These are phyloP conservation scores for Rosa hybrid DNA, from an alignment of 331 rosid genomes.

Conservation along the genomic window DNA sequence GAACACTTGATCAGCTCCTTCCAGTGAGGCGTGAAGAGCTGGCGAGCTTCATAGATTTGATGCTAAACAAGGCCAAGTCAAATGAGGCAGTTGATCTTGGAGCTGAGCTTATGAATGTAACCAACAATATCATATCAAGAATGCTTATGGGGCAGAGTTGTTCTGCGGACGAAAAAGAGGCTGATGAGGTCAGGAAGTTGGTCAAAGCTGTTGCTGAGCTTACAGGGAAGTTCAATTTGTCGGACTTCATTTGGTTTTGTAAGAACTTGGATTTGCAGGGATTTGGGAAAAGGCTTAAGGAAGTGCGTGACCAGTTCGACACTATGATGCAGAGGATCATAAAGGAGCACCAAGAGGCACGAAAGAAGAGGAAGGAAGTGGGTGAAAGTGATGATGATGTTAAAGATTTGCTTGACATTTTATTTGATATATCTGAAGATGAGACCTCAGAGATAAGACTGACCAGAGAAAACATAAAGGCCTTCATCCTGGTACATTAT, in stretches of 20 bases:
- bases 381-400: slow-evolving; percentile 20
- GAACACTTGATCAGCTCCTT: slow-evolving; percentile 36
- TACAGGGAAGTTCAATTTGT: slow-evolving; percentile 40
- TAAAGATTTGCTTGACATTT: slow-evolving; percentile 44
- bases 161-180: slow-evolving; percentile 38
- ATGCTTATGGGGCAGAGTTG: slow-evolving; percentile 42
- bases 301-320: slow-evolving; percentile 32
- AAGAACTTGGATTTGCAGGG: slow-evolving; percentile 41
- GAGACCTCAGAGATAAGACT: slow-evolving; percentile 33
- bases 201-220: slow-evolving; percentile 36
- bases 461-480: slow-evolving; percentile 44
- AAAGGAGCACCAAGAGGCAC: slow-evolving; percentile 38
- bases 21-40: slow-evolving; percentile 43
- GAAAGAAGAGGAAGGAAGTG: slow-evolving; percentile 13
- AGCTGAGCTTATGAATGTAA: slow-evolving; percentile 28
- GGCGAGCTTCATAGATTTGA: slow-evolving; percentile 9
- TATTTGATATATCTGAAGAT: slow-evolving; percentile 37
- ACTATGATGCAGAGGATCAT: slow-evolving; percentile 39
- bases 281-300: slow-evolving; percentile 30
- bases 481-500: slow-evolving; percentile 32
- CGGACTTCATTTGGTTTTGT: slow-evolving; percentile 46
- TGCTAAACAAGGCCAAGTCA: slow-evolving; percentile 23
- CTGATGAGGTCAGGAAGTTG: slow-evolving; percentile 33
- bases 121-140: slow-evolving; percentile 46
- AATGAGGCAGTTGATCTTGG: slow-evolving; percentile 40